phyloP scores from a whole-genome alignment of 2,329 filamentous ascomycete species.

The Penicillium sp. region DNA sequence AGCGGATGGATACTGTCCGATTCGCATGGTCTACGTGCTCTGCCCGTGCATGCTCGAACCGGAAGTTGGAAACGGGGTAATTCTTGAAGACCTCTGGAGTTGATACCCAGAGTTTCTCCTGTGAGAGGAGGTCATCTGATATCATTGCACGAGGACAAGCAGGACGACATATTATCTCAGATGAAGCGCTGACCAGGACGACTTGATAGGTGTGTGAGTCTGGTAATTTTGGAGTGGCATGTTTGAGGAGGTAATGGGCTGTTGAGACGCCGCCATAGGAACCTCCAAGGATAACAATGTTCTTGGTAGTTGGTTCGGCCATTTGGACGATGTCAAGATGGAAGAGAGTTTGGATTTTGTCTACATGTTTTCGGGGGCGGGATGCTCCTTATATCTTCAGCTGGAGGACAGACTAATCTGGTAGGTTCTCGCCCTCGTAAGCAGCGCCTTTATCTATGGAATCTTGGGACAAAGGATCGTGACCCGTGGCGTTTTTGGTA shows the following conservation, averaged over 20 bases:
- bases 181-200: background rate
- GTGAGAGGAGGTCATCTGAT: slow-evolving; percentile 2
- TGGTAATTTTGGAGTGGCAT: background rate
- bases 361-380: background rate
- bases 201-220: background rate
- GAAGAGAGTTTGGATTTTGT: background rate
- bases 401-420: background rate
- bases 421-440: background rate
- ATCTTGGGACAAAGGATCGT: background rate
- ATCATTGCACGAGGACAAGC: slow-evolving; percentile 4
- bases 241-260: slow-evolving; percentile 7
- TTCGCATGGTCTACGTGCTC: background rate
- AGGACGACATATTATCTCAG: slow-evolving; percentile 1
- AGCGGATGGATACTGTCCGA: background rate
- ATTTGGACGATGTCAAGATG: background rate
- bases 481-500: background rate
- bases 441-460: background rate
- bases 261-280: slow-evolving; percentile 4
- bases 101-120: slow-evolving; percentile 4
- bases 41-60: background rate
- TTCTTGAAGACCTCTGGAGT: background rate
- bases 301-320: background rate
- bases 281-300: slow-evolving; percentile 5
- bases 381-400: background rate
- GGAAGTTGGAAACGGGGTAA: background rate